These are phyloP conservation scores for Colletotrichum camelliae DNA, from an alignment of 2,329 filamentous ascomycete genomes.

Conservation along the genomic window DNA sequence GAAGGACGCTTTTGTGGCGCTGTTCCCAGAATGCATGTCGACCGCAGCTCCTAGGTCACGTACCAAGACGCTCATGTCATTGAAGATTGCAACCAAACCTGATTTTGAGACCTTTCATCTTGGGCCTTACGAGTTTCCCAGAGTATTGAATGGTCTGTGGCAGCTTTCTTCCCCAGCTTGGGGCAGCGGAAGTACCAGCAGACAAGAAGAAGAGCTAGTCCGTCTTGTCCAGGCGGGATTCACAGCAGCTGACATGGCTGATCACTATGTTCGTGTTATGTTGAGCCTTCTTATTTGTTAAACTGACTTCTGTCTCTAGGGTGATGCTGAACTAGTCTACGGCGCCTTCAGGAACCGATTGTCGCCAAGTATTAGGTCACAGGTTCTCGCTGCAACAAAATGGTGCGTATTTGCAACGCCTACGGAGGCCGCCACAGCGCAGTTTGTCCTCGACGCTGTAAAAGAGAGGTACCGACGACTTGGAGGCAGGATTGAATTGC, in stretches of 20 bases:
- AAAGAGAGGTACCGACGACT: constrained; percentile 36
- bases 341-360: constrained; percentile 34
- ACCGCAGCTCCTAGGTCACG: neutral
- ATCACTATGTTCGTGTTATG: constrained; percentile 35
- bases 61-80: neutral
- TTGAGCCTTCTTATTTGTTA: neutral
- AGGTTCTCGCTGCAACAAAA: constrained; percentile 37
- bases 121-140: constrained; percentile 25
- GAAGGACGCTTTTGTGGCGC: constrained; percentile 28
- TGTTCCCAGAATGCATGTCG: constrained; percentile 26
- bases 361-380: constrained; percentile 18
- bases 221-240: constrained; percentile 30
- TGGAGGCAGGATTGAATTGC: constrained; percentile 35
- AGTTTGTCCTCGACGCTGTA: constrained; percentile 32
- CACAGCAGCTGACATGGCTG: constrained; percentile 37
- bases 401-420: constrained; percentile 37
- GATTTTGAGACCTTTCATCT: constrained; percentile 28
- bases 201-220: constrained; percentile 30
- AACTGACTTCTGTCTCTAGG: constrained; percentile 21
- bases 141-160: constrained; percentile 36
- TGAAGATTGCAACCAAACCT: neutral
- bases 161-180: constrained; percentile 35
- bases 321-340: constrained; percentile 39
- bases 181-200: constrained; percentile 25
- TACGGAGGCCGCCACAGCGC: constrained; percentile 26